phyloP scores from a whole-genome alignment of 768 basidiomycete genomes.

The Trametes cinnabarina region DNA sequence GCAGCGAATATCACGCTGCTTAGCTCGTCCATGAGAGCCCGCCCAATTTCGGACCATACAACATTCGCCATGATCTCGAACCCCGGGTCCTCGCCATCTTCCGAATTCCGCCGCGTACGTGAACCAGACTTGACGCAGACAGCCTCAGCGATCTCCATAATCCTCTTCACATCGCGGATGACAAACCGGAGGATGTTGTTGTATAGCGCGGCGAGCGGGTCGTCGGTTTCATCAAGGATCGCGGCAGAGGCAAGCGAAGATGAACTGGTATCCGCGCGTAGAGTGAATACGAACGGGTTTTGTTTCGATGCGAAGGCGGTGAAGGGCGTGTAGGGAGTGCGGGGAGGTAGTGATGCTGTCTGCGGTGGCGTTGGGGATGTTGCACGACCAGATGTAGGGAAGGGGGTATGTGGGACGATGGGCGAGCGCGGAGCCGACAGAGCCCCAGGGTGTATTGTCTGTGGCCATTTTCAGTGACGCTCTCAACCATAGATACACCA shows the following conservation, averaged over 20 bases:
- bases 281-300: slow-evolving; percentile 37
- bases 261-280: slow-evolving; percentile 26
- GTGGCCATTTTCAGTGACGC: neutral
- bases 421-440: slow-evolving; percentile 70
- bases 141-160: slow-evolving; percentile 77
- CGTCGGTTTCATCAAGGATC: slow-evolving; percentile 63
- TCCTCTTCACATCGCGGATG: slow-evolving; percentile 65
- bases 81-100: slow-evolving; percentile 29
- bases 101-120: slow-evolving; percentile 2
- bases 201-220: slow-evolving; percentile 73
- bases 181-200: slow-evolving; percentile 81
- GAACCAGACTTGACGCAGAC: slow-evolving; percentile 50
- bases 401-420: slow-evolving; percentile 73
- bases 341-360: slow-evolving; percentile 51
- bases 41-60: slow-evolving; percentile 83
- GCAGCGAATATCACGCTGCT: slow-evolving; percentile 85
- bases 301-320: slow-evolving; percentile 46
- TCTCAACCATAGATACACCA: neutral
- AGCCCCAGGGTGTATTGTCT: slow-evolving; percentile 72
- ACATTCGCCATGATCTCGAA: slow-evolving; percentile 89
- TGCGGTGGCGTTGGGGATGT: slow-evolving; percentile 27
- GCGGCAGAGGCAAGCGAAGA: slow-evolving; percentile 35
- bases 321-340: slow-evolving; percentile 53
- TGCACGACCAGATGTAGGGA: slow-evolving; percentile 28
- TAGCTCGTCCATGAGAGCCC: slow-evolving; percentile 80